Evolutionary conservation across 2,329 filamentous ascomycete genomes (phyloP).

Genomic region (Cercospora zeina): DNA sequence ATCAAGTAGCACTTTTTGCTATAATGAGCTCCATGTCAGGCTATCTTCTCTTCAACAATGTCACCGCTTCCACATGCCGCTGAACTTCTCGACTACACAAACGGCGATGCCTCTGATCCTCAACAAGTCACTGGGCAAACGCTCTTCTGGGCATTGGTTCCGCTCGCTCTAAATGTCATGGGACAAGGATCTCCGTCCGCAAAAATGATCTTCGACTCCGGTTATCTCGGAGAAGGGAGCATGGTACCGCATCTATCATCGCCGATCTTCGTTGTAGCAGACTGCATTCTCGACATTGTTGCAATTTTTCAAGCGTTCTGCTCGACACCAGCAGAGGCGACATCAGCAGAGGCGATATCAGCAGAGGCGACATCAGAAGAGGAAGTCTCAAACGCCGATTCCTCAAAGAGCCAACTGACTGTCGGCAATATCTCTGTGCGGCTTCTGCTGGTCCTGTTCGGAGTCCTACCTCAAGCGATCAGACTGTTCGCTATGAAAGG

Average conservation of each 20-base stretch:
- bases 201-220: neutral
- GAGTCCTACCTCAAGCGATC: constrained; percentile 6
- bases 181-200: neutral
- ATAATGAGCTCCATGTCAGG: too few species aligned
- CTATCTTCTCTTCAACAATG: neutral
- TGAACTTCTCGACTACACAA: neutral
- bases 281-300: constrained; percentile 3
- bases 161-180: constrained; percentile 10
- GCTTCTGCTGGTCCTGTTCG: constrained; percentile 1
- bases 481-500: constrained; percentile 11
- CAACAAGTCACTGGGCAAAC: constrained; percentile 11
- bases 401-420: neutral
- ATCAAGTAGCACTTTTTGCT: neutral
- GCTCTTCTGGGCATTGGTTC: constrained; percentile 1
- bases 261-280: neutral
- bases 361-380: too few species aligned
- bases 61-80: neutral
- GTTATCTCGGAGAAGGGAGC: neutral
- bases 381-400: too few species aligned
- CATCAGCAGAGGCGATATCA: neutral
- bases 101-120: neutral
- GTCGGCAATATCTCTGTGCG: neutral
- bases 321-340: neutral
- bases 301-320: neutral
- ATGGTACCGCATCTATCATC: constrained; percentile 8